phyloP scores from a whole-genome alignment of 2,329 filamentous ascomycete genomes.

The Cryphonectria nitschkei region DNA sequence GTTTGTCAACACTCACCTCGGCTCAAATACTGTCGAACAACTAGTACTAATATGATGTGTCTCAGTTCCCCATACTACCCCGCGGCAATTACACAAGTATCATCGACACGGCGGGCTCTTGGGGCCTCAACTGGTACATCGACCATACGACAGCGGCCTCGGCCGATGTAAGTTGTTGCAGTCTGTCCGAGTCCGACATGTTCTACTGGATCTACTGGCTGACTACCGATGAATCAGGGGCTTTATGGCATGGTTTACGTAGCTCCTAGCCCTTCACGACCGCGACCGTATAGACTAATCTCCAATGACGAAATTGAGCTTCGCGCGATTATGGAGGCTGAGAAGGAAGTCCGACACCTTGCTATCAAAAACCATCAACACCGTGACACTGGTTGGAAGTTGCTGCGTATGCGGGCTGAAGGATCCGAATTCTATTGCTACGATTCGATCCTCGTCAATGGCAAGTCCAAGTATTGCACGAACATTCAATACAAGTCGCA shows the following conservation, averaged over 20 bases:
- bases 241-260: slow-evolving; percentile 30
- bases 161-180: slow-evolving; percentile 18
- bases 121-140: slow-evolving; percentile 31
- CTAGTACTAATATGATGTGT: neutral
- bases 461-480: slow-evolving; percentile 16
- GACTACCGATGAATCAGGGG: slow-evolving; percentile 16
- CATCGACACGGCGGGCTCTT: slow-evolving; percentile 28
- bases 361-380: slow-evolving; percentile 30
- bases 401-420: slow-evolving; percentile 29
- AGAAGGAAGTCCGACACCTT: slow-evolving; percentile 27
- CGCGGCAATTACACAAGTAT: slow-evolving; percentile 28
- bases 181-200: neutral
- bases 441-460: slow-evolving; percentile 34
- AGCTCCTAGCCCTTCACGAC: slow-evolving; percentile 28
- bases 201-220: neutral
- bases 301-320: slow-evolving; percentile 24
- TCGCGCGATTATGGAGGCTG: slow-evolving; percentile 28
- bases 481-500: neutral
- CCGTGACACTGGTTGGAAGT: slow-evolving; percentile 30
- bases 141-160: slow-evolving; percentile 30
- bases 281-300: slow-evolving; percentile 29
- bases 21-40: neutral
- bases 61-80: slow-evolving; percentile 27
- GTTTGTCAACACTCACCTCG: slow-evolving; percentile 13
- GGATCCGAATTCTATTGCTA: slow-evolving; percentile 33